Evolutionary conservation across 768 basidiomycete genomes (phyloP).

Genomic region (Russula virescens): DNA sequence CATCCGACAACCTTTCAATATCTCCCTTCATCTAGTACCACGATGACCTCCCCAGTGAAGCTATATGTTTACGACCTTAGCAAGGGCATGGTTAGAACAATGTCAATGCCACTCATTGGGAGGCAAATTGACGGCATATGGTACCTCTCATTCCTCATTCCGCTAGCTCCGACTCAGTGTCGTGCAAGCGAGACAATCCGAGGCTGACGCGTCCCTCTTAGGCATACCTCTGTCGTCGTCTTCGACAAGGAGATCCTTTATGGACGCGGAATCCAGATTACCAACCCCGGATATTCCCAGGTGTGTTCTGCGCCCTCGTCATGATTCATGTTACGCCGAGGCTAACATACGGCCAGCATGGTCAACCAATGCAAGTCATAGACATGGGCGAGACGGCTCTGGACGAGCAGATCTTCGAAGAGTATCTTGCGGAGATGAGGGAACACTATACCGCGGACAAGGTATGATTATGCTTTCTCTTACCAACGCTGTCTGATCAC

Average conservation of each 20-base stretch:
- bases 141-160: constrained; percentile 38
- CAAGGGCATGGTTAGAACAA: constrained; percentile 72
- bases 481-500: neutral
- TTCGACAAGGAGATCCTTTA: constrained; percentile 86
- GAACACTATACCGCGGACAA: constrained; percentile 87
- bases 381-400: constrained; percentile 76
- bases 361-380: constrained; percentile 60
- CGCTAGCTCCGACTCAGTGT: neutral
- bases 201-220: constrained; percentile 29
- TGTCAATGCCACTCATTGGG: constrained; percentile 79
- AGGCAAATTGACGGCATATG: constrained; percentile 92
- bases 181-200: neutral
- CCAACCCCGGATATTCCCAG: constrained; percentile 73
- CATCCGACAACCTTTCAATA: neutral
- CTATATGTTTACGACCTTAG: constrained; percentile 91
- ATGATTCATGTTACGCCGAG: neutral
- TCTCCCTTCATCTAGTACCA: neutral
- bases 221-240: constrained; percentile 92
- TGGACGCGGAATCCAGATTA: constrained; percentile 75
- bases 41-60: constrained; percentile 43
- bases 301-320: constrained; percentile 39
- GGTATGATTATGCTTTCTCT: constrained; percentile 37
- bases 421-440: constrained; percentile 72
- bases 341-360: constrained; percentile 46
- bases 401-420: constrained; percentile 79